phyloP scores from a whole-genome alignment of 1,139 yeast genomes.

The Debaryomyces robertsiae region DNA sequence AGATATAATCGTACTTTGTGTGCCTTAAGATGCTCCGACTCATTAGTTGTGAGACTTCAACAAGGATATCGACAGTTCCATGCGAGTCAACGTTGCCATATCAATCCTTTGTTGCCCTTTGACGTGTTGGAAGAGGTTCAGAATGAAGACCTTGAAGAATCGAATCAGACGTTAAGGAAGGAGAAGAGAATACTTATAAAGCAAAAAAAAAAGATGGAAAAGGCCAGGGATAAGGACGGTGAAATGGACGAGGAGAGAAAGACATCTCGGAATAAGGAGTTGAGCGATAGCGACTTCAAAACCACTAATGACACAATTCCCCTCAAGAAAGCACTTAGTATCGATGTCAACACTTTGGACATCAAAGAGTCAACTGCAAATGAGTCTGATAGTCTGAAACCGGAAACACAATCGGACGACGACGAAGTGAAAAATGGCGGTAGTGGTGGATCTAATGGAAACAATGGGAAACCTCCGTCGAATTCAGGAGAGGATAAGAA shows the following conservation, averaged over 20 bases:
- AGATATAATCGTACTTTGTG: too few relatives aligned
- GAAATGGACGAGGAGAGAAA: slow-evolving; percentile 2
- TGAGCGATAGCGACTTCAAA: slow-evolving; percentile 7
- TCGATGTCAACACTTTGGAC: slow-evolving; percentile 14
- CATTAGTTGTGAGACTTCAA: too few relatives aligned
- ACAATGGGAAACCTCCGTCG: slow-evolving; percentile 3
- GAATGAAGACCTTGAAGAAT: slow-evolving; percentile 32
- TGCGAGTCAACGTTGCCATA: slow-evolving; percentile 2
- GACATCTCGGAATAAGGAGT: slow-evolving; percentile 2
- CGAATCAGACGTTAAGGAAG: slow-evolving; percentile 28
- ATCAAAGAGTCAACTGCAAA: slow-evolving; percentile 16
- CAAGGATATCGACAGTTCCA: slow-evolving; percentile 8
- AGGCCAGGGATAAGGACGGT: slow-evolving; percentile 15
- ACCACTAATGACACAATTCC: slow-evolving; percentile 22
- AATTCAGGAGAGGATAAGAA: slow-evolving; percentile 23
- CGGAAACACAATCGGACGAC: slow-evolving; percentile 29
- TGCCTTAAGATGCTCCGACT: too few relatives aligned
- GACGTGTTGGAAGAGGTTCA: slow-evolving; percentile 35
- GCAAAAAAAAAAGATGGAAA: slow-evolving; percentile 20
- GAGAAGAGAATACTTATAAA: slow-evolving; percentile 28
- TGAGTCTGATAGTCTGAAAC: slow-evolving; percentile 16
- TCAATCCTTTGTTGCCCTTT: slow-evolving; percentile 36
- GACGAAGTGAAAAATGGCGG: slow-evolving; percentile 1
- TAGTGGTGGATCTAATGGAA: slow-evolving; percentile 3
- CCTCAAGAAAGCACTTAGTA: slow-evolving; percentile 16